Percentiles rank a stretch among this genome's conserved stretches.
These are phyloP conservation scores for Neurospora sp. DNA, from an alignment of 495 filamentous ascomycete species.

Conservation along the genomic window DNA sequence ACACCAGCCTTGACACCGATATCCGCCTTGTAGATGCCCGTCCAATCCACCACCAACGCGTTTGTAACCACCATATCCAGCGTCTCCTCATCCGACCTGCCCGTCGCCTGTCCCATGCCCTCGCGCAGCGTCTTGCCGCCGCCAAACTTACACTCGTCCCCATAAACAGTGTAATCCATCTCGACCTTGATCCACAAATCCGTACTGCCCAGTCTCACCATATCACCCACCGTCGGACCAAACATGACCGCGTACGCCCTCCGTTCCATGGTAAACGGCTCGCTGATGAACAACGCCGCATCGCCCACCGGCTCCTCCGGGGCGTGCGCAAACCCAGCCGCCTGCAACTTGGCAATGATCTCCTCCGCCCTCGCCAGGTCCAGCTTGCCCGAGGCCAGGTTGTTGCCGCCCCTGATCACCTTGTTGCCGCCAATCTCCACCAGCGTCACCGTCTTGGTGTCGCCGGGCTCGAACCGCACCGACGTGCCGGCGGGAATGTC, in stretches of 20 bases:
- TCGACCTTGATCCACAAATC: conserved; percentile 91
- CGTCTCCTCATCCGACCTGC: conserved; percentile 55
- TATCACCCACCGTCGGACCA: conserved; percentile 82
- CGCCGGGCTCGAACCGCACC: conserved; percentile 89
- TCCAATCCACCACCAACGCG: conserved; percentile 84
- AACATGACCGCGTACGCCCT: conserved; percentile 78
- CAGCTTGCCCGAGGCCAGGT: conserved; percentile 61
- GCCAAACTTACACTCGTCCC: conserved; percentile 93
- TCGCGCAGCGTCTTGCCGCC: conserved; percentile 91
- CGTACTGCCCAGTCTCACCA: conserved; percentile 71
- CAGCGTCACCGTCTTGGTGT: conserved; percentile 82
- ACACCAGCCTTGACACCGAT: conserved; percentile 85
- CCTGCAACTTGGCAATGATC: conserved; percentile 54
- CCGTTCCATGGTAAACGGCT: conserved; percentile 61
- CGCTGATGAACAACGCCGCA: conserved; percentile 33
- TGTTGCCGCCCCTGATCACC: conserved; percentile 80
- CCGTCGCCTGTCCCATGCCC: conserved; percentile 91
- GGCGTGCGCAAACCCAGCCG: conserved; percentile 66
- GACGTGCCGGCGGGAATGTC: conserved; percentile 90
- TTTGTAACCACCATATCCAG: conserved; percentile 89
- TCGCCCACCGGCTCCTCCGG: conserved; percentile 50
- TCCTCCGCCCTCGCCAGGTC: conserved; percentile 49
- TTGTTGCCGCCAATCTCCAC: conserved; percentile 81
- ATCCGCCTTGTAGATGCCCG: conserved; percentile 93
- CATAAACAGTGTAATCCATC: conserved; percentile 73